Evolutionary conservation across 257 asterid genomes (phyloP).

Genomic region (Nicotiana tabacum): DNA sequence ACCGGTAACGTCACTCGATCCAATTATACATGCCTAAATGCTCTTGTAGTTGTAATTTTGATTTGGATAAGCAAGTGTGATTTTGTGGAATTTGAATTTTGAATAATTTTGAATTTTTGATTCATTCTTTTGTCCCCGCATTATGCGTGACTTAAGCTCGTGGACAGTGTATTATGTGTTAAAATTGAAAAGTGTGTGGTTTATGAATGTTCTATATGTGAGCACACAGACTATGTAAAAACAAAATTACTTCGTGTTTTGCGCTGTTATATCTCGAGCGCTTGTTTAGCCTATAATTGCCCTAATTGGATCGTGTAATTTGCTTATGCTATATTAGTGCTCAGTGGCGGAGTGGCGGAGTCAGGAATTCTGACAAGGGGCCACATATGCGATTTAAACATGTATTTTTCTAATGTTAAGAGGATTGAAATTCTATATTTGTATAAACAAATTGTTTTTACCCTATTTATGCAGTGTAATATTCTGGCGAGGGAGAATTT

Average conservation of each 20-base stretch:
- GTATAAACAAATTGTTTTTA: too few relatives aligned
- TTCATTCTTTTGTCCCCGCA: neutral
- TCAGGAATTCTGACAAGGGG: too few relatives aligned
- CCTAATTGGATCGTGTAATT: neutral
- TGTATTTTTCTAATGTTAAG: too few relatives aligned
- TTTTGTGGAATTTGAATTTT: neutral
- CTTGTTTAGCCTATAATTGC: neutral
- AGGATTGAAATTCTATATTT: too few relatives aligned
- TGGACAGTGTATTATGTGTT: neutral
- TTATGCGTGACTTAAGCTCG: neutral
- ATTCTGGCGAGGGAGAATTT: too few relatives aligned
- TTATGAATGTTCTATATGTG: too few relatives aligned
- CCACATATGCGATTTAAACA: too few relatives aligned
- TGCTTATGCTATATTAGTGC: neutral
- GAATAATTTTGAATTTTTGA: neutral
- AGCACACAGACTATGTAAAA: neutral
- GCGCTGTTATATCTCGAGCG: neutral
- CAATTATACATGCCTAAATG: neutral
- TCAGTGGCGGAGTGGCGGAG: too few relatives aligned
- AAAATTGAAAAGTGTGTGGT: too few relatives aligned
- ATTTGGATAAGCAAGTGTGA: neutral
- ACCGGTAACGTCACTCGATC: constrained; percentile 53
- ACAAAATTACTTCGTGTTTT: neutral
- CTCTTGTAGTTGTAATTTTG: neutral
- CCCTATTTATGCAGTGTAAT: too few relatives aligned